These are phyloP conservation scores for Dioszegia hungarica DNA, from an alignment of 768 basidiomycete species.

Conservation along the genomic window DNA sequence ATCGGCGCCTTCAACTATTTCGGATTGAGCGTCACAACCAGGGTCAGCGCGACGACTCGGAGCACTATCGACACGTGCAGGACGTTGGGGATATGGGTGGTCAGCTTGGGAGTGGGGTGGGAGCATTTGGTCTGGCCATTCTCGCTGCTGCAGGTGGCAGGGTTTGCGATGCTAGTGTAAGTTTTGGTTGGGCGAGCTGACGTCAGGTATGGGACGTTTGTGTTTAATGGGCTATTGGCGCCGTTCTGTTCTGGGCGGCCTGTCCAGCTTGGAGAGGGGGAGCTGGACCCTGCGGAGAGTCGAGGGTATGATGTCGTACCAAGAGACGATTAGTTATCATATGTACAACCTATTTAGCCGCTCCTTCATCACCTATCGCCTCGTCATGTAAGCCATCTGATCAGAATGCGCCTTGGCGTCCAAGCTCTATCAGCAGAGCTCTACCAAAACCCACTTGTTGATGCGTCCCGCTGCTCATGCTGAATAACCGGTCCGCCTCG, in stretches of 20 bases:
- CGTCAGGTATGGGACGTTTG: conserved; percentile 81
- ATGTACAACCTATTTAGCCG: too few relatives aligned
- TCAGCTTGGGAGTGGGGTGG: conserved; percentile 86
- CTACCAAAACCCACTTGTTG: conserved; percentile 25
- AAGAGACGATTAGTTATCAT: conserved; percentile 11
- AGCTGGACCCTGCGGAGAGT: conserved; percentile 64
- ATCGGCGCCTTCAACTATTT: conserved; percentile 80
- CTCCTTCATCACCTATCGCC: too few relatives aligned
- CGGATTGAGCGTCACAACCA: conserved; percentile 83
- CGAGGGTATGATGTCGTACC: conserved; percentile 74
- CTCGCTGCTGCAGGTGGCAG: conserved; percentile 72
- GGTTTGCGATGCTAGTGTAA: conserved; percentile 85
- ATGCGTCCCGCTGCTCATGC: conserved; percentile 46
- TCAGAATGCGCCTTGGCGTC: conserved; percentile 4
- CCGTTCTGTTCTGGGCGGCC: conserved; percentile 62
- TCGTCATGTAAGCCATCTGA: conserved; percentile 3
- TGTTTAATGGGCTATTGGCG: conserved; percentile 79
- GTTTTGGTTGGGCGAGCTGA: conserved; percentile 44
- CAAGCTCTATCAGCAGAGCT: conserved; percentile 1
- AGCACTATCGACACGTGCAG: conserved; percentile 85
- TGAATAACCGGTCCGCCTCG: conserved; percentile 49
- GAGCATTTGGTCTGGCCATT: conserved; percentile 76
- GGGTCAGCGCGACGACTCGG: conserved; percentile 87
- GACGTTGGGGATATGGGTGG: conserved; percentile 85
- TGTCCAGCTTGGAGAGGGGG: conserved; percentile 63